Percentiles rank a stretch among this genome's conserved stretches.
phyloP scores from a whole-genome alignment of 2,329 filamentous ascomycete genomes.

The Capronia americana region DNA sequence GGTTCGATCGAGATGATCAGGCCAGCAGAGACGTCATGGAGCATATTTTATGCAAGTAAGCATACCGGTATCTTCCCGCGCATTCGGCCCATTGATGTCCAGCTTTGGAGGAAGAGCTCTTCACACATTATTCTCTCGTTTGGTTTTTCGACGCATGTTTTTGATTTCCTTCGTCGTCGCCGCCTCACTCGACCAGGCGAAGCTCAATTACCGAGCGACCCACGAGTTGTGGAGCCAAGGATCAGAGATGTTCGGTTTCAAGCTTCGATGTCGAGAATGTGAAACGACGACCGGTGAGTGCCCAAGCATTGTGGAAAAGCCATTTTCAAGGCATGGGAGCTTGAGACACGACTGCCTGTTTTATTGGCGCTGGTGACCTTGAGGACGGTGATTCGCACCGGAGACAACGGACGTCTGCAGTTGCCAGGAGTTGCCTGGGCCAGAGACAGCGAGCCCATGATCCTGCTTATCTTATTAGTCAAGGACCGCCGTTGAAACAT shows the following conservation, averaged over 20 bases:
- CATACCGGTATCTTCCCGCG: neutral
- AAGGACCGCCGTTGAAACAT: conserved; percentile 9
- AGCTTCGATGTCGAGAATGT: neutral
- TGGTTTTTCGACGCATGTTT: neutral
- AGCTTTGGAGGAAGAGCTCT: neutral
- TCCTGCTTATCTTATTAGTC: conserved; percentile 16
- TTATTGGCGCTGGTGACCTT: neutral
- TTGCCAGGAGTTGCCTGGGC: neutral
- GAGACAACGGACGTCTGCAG: neutral
- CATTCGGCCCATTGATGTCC: neutral
- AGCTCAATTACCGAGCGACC: neutral
- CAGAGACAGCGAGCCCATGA: neutral
- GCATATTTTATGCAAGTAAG: neutral
- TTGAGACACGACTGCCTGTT: neutral
- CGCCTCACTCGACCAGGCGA: neutral
- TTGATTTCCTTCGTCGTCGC: neutral
- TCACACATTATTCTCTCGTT: neutral
- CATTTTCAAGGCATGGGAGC: neutral
- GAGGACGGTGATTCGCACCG: neutral
- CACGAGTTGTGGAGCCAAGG: neutral
- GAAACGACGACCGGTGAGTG: neutral
- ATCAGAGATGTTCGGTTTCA: neutral
- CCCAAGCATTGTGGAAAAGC: neutral
- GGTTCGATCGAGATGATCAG: neutral
- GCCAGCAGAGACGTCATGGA: neutral